Conservation (phyloP, 148 eudicot species). For the Spergularia bocconei region DNA sequence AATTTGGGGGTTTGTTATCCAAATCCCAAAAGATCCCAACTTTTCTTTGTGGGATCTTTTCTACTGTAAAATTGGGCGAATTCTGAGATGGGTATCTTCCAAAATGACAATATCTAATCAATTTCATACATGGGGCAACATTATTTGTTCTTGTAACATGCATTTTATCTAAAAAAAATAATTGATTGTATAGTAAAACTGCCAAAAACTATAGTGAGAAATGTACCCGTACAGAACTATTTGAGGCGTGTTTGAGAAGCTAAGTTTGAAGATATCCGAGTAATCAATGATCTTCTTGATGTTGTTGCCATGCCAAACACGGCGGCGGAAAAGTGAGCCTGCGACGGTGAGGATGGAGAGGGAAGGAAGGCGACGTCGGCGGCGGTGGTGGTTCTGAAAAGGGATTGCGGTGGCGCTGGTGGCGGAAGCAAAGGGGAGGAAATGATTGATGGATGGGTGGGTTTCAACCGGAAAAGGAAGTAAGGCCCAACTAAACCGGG, state of each 20-base stretch:
- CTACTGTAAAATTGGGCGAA: slow-evolving; percentile 19
- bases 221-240: slow-evolving; percentile 63
- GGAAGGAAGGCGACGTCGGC: too few species aligned
- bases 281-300: slow-evolving; percentile 46
- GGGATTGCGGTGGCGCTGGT: too few species aligned
- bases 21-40: slow-evolving; percentile 88
- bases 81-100: slow-evolving; percentile 15
- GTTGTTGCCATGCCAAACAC: slow-evolving; percentile 24
- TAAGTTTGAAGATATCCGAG: slow-evolving; percentile 39
- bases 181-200: too few species aligned
- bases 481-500: too few species aligned
- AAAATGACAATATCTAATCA: slow-evolving; percentile 30
- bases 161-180: slow-evolving; percentile 9
- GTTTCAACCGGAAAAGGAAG: too few species aligned
- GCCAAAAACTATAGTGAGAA: background rate
- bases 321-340: too few species aligned
- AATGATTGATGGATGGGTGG: too few species aligned
- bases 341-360: too few species aligned
- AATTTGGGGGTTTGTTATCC: slow-evolving; percentile 78
- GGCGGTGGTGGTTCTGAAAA: too few species aligned
- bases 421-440: too few species aligned
- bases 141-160: slow-evolving; percentile 19
- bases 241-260: slow-evolving; percentile 56
- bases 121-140: slow-evolving; percentile 3
- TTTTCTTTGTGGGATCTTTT: slow-evolving; percentile 28